Evolutionary conservation across 1,284 basidiomycete species (phyloP).

Genomic region (Cryptococcus maquisensis): DNA sequence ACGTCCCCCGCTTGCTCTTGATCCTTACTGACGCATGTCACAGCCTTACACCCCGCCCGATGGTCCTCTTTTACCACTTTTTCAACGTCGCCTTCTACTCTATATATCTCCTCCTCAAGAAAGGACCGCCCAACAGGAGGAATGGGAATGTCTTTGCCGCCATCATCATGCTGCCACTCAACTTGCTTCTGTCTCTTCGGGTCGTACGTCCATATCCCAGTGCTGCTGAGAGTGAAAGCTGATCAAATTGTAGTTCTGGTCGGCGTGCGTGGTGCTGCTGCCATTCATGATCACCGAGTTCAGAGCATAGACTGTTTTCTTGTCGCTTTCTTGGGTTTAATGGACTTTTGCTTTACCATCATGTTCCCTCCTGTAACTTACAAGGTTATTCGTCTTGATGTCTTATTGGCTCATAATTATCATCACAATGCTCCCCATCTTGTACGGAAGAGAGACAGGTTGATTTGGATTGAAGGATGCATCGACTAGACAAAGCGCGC

Average conservation of each 20-base stretch:
- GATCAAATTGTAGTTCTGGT: slow-evolving; percentile 64
- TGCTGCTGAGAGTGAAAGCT: neutral
- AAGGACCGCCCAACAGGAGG: slow-evolving; percentile 51
- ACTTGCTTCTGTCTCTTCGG: slow-evolving; percentile 56
- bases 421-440: no score
- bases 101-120: slow-evolving; percentile 78
- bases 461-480: no score
- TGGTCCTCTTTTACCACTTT: slow-evolving; percentile 83
- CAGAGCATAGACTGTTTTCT: slow-evolving; percentile 19
- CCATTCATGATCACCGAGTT: slow-evolving; percentile 85
- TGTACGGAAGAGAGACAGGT: no score
- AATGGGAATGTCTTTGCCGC: slow-evolving; percentile 15
- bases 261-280: slow-evolving; percentile 76
- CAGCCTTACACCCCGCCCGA: slow-evolving; percentile 65
- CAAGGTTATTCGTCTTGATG: no score
- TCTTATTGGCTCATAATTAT: no score
- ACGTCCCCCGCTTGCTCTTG: slow-evolving; percentile 31
- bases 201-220: slow-evolving; percentile 55
- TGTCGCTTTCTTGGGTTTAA: no score
- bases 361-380: no score
- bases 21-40: neutral
- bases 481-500: no score
- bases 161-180: slow-evolving; percentile 59
- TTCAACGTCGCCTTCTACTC: slow-evolving; percentile 92
- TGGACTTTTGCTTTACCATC: no score